phyloP scores from a whole-genome alignment of 176 grass and related monocot genomes.

The Hyparrhenia diplandra region DNA sequence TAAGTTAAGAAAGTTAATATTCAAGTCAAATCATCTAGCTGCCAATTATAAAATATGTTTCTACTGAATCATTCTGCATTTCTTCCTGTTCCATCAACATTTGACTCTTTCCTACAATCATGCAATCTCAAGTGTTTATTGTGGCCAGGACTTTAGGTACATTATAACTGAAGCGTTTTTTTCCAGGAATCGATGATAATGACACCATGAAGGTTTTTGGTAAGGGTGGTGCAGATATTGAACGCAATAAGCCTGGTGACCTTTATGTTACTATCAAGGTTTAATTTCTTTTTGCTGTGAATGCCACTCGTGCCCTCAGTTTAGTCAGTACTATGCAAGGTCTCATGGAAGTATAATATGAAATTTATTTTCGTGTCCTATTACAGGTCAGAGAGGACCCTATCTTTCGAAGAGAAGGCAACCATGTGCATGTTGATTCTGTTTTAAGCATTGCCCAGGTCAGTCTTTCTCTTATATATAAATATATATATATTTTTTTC shows the following conservation, averaged over 20 bases:
- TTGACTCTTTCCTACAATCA: neutral
- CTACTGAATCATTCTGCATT: neutral
- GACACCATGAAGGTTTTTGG: slow-evolving; percentile 75
- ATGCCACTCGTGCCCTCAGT: neutral
- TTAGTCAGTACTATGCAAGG: neutral
- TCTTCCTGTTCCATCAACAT: slow-evolving; percentile 20
- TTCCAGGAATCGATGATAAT: slow-evolving; percentile 61
- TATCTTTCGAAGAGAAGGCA: slow-evolving; percentile 88
- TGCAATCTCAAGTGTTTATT: slow-evolving; percentile 8
- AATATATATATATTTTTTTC: neutral
- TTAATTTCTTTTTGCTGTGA: neutral
- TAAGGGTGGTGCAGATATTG: slow-evolving; percentile 75
- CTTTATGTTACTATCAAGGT: slow-evolving; percentile 94
- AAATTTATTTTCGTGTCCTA: slow-evolving; percentile 18
- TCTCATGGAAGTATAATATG: neutral
- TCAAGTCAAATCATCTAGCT: neutral
- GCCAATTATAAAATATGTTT: neutral
- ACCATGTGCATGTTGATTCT: slow-evolving; percentile 86
- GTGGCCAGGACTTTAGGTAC: neutral
- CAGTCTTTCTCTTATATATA: neutral
- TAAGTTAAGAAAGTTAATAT: neutral
- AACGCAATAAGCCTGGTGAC: slow-evolving; percentile 72
- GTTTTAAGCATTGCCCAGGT: slow-evolving; percentile 84
- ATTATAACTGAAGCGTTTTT: neutral
- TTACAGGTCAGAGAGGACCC: slow-evolving; percentile 85